Evolutionary conservation across 2,329 filamentous ascomycete species (phyloP).

Genomic region (Penicillium sp.): DNA sequence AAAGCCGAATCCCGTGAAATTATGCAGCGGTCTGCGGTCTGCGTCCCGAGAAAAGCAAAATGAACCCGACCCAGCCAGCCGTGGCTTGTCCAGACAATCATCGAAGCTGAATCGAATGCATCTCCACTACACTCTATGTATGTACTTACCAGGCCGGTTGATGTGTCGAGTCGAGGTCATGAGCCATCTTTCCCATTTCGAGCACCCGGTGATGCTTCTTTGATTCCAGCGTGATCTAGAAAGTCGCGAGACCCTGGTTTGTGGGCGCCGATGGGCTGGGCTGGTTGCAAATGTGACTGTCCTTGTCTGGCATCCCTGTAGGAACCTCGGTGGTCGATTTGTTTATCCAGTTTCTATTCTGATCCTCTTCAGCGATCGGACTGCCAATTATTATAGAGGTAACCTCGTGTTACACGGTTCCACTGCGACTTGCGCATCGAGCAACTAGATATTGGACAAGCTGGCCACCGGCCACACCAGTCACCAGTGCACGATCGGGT

Average conservation of each 20-base stretch:
- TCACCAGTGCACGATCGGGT: neutral
- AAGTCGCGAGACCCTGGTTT: neutral
- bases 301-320: neutral
- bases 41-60: neutral
- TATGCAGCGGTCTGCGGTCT: neutral
- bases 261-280: neutral
- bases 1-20: neutral
- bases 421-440: neutral
- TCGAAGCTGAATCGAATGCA: neutral
- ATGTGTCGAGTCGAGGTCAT: neutral
- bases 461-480: neutral
- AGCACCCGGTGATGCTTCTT: neutral
- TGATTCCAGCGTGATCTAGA: neutral
- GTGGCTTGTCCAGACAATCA: neutral
- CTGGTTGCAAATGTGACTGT: neutral
- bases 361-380: no score
- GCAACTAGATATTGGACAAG: no score
- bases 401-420: neutral
- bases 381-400: neutral
- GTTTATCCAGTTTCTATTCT: no score
- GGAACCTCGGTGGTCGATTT: neutral
- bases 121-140: no score
- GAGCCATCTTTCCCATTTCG: slow-evolving; percentile 2
- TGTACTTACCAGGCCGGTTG: no score
- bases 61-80: neutral